Base-by-base conservation (phyloP, 257 asterid species). In the Gentiana straminea region DNA sequence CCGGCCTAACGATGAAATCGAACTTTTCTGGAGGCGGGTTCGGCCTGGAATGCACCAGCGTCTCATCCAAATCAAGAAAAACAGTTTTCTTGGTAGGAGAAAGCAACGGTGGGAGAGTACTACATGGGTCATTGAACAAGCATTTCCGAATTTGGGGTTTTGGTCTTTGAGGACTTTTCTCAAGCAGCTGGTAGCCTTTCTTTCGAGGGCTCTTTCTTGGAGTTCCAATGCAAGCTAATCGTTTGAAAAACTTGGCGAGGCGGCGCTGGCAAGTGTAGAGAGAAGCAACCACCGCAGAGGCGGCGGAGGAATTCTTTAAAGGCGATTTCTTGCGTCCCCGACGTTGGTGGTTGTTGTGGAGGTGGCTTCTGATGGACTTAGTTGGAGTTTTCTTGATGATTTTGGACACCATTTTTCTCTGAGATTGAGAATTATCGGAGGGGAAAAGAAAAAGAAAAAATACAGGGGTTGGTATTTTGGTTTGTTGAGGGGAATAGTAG, bases 61-160 rank as follows among this genome's bases (percentile, higher is more conserved):
- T 91, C 51, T 91, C 98, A 54, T 91, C 98, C 56, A 91, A 64
- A 55, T 91, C 98, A 13, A 91, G 98, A 59, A 91, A 83, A 0
- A 87, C 57, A 0, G 96, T 91, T 60, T 69, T 83, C 56, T 71
- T 77, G 5, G 62, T 68, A 6, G 77, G 68, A 1, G 71, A 55
- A 39, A 44, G 35, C 33, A 64, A 9, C 0, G 86, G 94, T 0
- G 94, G 94, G 39, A 90, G 91, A 46, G 68, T 61, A 12, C 46
- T 53, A 5, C 38, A 8, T n/a, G 33, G 12, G 7, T 46, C 62
- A 43, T 37, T 6, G 7, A 13, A 48, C 8, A 24, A 15, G 8
- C 9, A 41, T 41, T 41, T 41, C 7, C 46, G 9, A 10, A 41
- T 41, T 41, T 41, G 46, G 36, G 33, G 53, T 15, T 52, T 54